phyloP scores from a whole-genome alignment of 1,139 yeast species.

The Casaregolazyma suthepensis region DNA sequence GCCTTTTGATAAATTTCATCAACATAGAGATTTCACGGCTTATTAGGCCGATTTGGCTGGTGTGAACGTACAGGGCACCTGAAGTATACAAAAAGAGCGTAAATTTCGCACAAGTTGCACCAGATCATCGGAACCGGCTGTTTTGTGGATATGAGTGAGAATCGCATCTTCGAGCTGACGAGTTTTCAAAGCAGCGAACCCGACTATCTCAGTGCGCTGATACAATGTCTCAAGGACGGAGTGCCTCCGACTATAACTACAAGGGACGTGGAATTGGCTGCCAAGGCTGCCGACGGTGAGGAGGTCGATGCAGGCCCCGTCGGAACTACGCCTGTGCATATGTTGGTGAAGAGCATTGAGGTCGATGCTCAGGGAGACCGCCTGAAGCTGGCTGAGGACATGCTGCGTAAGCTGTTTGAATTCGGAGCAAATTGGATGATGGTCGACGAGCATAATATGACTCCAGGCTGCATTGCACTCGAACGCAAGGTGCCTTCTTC shows the following conservation, averaged over 20 bases:
- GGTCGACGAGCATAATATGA: constrained; percentile 55
- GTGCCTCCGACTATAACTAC: constrained; percentile 78
- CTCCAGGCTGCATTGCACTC: constrained; percentile 62
- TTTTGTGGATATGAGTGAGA: constrained; percentile 8
- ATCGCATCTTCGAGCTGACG: constrained; percentile 54
- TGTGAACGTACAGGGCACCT: background rate
- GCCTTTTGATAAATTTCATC: background rate
- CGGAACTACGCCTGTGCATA: constrained; percentile 77
- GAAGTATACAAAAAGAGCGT: background rate
- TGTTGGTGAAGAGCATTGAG: constrained; percentile 35
- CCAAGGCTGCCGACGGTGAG: constrained; percentile 11
- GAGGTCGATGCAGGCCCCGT: constrained; percentile 32
- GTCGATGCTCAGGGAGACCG: constrained; percentile 37
- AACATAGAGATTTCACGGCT: background rate
- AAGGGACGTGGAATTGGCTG: constrained; percentile 53
- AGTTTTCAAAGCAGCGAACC: constrained; percentile 42
- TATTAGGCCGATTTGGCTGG: background rate
- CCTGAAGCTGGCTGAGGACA: constrained; percentile 39
- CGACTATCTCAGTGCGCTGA: constrained; percentile 41
- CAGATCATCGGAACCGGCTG: background rate
- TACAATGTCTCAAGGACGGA: constrained; percentile 46
- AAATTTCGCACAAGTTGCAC: background rate
- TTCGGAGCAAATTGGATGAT: constrained; percentile 88
- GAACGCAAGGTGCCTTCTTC: constrained; percentile 27
- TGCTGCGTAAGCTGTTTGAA: constrained; percentile 64